Base-by-base conservation (phyloP, 2,329 filamentous ascomycete genomes). In the Neopestalotiopsis sp. region DNA sequence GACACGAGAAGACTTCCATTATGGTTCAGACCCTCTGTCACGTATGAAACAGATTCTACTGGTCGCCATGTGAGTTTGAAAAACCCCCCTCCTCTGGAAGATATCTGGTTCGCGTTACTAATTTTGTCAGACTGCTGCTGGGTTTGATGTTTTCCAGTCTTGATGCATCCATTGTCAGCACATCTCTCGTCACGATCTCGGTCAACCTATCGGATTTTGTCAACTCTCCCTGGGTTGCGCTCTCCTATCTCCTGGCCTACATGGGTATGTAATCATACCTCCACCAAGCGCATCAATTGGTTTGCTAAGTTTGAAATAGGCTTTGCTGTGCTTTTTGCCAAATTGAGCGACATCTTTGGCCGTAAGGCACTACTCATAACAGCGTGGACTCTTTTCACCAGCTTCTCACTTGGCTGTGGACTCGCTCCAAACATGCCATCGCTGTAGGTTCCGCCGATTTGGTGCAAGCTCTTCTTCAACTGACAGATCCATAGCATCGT, bases 311-410 rank as follows among this genome's bases (percentile, higher is more conserved):
- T 28, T 67, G 9, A 28, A 1, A 3, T 67, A 87, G 85, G 86
- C n/a, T 88, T 88, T 63, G 85, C 87, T 3, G 84, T 89, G 34
- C 84, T 84, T 64, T 85, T 88, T 69, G 86, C 88, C n/a, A 89
- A 88, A 71, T 76, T 88, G 52, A 89, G 87, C 72, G 87, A 89
- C 73, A 86, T 89, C 20, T 89, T 88, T 67, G 88, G 88, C n/a
- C 83, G 86, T 34, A 81, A 81, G 67, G 81, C 85, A 72, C 79
- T 86, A 72, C 75, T 88, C 61, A 78, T 84, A 28, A 75, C 81
- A 42, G 86, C 86, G 6, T 89, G 86, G 85, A 75, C 85, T 28
- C 75, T 89, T 24, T 89, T 89, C 68, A 79, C 85, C n/a, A 81
- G 80, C 45, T 89, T 88, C 68, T 89, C 87, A 0, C 77, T 88